Evolutionary conservation across 257 asterid genomes (phyloP).

Genomic region (Prunella vulgaris): DNA sequence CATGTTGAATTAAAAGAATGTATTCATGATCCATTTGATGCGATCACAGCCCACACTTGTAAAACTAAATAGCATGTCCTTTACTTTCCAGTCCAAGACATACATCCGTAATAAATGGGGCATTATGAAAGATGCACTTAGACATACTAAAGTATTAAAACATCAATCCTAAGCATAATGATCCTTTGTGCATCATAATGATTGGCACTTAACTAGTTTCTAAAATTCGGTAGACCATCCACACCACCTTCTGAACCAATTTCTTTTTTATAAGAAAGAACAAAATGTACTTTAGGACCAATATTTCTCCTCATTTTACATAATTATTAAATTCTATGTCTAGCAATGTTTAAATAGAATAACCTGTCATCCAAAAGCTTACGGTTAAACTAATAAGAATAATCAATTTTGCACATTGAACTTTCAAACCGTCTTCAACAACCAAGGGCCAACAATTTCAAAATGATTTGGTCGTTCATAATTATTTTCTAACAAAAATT

Average conservation of each 20-base stretch:
- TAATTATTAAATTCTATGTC: neutral
- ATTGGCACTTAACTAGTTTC: neutral
- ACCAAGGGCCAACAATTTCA: neutral
- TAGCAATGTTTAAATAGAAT: neutral
- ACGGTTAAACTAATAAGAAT: neutral
- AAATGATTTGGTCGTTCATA: neutral
- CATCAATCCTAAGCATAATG: neutral
- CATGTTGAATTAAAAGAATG: constrained; percentile 15
- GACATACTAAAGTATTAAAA: neutral
- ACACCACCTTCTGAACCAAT: constrained; percentile 1
- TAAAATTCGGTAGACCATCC: neutral
- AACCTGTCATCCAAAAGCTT: neutral
- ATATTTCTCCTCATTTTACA: neutral
- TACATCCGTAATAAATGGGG: neutral
- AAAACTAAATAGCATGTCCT: neutral
- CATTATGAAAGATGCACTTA: constrained; percentile 10
- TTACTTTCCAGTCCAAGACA: neutral
- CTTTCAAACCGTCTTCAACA: neutral
- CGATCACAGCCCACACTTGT: constrained; percentile 9
- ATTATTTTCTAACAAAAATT: neutral
- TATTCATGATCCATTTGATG: neutral
- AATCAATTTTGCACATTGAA: neutral
- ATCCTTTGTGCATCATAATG: neutral
- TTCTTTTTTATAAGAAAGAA: neutral
- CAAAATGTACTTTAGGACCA: neutral